Evolutionary conservation across 176 grass and related monocot species (phyloP).

Genomic region (Puccinellia tenuiflora): DNA sequence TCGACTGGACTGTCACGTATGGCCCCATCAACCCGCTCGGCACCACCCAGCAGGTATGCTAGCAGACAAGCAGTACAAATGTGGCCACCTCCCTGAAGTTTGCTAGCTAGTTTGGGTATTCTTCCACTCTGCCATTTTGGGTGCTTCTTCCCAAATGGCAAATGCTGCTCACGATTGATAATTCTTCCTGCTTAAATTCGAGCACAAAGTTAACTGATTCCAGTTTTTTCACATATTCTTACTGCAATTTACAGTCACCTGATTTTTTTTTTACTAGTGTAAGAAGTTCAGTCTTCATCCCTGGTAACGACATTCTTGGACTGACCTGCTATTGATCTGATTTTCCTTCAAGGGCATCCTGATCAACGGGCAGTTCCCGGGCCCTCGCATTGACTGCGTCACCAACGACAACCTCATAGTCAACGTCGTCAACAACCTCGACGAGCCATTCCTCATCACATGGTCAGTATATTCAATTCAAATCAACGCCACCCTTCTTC

Average conservation of each 20-base stretch:
- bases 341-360: constrained; percentile 54
- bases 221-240: background rate
- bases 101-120: background rate
- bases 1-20: constrained; percentile 77
- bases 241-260: background rate
- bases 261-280: too few relatives aligned
- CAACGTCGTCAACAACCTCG: constrained; percentile 66
- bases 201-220: background rate
- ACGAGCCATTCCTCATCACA: constrained; percentile 89
- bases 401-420: constrained; percentile 95
- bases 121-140: background rate
- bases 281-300: too few relatives aligned
- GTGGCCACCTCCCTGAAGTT: background rate
- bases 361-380: constrained; percentile 89
- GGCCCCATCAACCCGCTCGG: constrained; percentile 70
- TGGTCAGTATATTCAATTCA: constrained; percentile 41
- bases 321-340: too few relatives aligned
- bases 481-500: too few relatives aligned
- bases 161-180: background rate
- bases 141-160: background rate
- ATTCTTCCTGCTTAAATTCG: background rate
- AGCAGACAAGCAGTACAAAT: background rate
- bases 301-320: too few relatives aligned
- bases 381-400: constrained; percentile 72
- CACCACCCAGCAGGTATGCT: constrained; percentile 53